Evolutionary conservation across 129 eudicot genomes (phyloP).

Genomic region (Deinandra increscens): DNA sequence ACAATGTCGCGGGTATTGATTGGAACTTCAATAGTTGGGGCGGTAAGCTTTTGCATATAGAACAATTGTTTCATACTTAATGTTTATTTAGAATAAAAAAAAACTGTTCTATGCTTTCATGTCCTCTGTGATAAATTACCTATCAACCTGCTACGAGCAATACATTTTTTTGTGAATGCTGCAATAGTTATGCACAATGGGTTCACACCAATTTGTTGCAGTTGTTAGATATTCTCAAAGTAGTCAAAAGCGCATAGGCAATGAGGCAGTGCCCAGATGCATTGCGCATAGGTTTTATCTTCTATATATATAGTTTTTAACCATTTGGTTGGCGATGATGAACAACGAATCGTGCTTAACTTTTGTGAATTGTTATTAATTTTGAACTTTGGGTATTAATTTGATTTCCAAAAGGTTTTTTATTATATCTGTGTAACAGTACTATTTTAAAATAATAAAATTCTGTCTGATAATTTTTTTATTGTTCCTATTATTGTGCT

Average conservation of each 20-base stretch:
- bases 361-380: not conserved
- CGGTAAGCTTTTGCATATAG: conserved; percentile 44
- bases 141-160: not conserved
- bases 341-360: not conserved
- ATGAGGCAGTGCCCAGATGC: too few species aligned
- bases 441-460: too few species aligned
- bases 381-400: not conserved
- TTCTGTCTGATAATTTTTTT: not conserved
- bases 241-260: not conserved
- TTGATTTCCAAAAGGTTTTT: not conserved
- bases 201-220: not conserved
- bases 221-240: not conserved
- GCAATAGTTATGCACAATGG: not conserved
- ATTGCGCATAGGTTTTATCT: too few species aligned
- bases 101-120: conserved; percentile 5
- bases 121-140: not conserved
- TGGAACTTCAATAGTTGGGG: conserved; percentile 98
- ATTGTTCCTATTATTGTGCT: not conserved
- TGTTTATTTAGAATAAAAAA: not conserved
- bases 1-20: conserved; percentile 74
- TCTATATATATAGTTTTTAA: not conserved
- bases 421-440: too few species aligned
- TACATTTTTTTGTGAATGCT: not conserved
- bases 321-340: not conserved
- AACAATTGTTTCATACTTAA: not conserved